Percentiles rank a stretch among this genome's conserved stretches.
phyloP scores from a whole-genome alignment of 1,139 yeast species.

The Pichia sp. region DNA sequence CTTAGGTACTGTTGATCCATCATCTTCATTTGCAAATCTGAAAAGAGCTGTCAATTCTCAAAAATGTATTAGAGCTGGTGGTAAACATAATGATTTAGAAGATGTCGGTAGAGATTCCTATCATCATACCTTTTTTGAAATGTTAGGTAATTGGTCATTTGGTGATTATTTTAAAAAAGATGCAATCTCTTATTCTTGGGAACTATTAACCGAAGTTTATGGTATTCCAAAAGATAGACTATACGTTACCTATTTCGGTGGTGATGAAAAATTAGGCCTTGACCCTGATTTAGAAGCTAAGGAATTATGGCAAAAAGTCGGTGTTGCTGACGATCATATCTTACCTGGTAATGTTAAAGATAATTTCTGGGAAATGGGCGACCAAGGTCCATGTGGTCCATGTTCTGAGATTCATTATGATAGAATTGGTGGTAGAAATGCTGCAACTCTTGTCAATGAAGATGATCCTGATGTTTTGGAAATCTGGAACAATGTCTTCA shows the following conservation, averaged over 20 bases:
- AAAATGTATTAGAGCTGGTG: slow-evolving; percentile 99
- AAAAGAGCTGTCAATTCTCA: slow-evolving; percentile 93
- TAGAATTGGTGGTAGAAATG: slow-evolving; percentile 96
- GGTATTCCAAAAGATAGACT: slow-evolving; percentile 72
- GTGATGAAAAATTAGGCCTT: slow-evolving; percentile 76
- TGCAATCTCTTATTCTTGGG: slow-evolving; percentile 88
- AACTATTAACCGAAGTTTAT: slow-evolving; percentile 74
- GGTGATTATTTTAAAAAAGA: slow-evolving; percentile 97
- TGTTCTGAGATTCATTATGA: slow-evolving; percentile 97
- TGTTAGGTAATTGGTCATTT: slow-evolving; percentile 99
- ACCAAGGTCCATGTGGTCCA: slow-evolving; percentile 99
- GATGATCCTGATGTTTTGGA: slow-evolving; percentile 98
- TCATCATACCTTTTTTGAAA: slow-evolving; percentile 97
- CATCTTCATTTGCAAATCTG: slow-evolving; percentile 74
- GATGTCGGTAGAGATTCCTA: slow-evolving; percentile 97
- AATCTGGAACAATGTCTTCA: slow-evolving; percentile 96
- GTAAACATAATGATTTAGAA: slow-evolving; percentile 96
- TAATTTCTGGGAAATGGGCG: slow-evolving; percentile 99
- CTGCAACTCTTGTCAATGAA: slow-evolving; percentile 79
- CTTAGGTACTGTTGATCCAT: slow-evolving; percentile 93
- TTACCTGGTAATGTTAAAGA: slow-evolving; percentile 86
- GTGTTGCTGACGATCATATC: slow-evolving; percentile 87
- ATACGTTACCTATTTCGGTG: slow-evolving; percentile 94
- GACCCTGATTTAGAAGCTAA: slow-evolving; percentile 94
- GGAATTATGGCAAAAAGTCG: slow-evolving; percentile 75